Evolutionary conservation across 2,329 filamentous ascomycete genomes (phyloP).

Genomic region (Xylariaceae sp.): DNA sequence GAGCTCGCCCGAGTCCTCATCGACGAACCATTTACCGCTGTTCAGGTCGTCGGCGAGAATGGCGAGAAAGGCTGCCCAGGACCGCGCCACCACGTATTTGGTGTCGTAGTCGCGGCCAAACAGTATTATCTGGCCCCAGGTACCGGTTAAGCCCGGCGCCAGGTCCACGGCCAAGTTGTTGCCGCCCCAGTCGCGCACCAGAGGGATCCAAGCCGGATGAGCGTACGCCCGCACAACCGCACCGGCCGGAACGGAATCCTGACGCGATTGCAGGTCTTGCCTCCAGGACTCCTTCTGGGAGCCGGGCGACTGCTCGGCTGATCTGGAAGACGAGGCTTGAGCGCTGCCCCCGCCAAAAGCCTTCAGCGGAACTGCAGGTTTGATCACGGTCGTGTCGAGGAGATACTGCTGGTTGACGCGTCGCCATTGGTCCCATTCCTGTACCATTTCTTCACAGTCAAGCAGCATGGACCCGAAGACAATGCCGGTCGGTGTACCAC

Average conservation of each 20-base stretch:
- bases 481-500: constrained; percentile 82
- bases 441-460: constrained; percentile 95
- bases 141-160: constrained; percentile 79
- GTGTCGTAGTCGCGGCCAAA: constrained; percentile 97
- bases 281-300: constrained; percentile 65
- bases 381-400: constrained; percentile 48
- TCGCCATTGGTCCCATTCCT: constrained; percentile 97
- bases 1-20: constrained; percentile 85
- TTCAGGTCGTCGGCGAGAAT: constrained; percentile 82
- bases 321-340: constrained; percentile 62
- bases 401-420: constrained; percentile 88
- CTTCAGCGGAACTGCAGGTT: constrained; percentile 60
- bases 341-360: constrained; percentile 60
- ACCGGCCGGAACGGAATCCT: constrained; percentile 80
- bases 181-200: constrained; percentile 96
- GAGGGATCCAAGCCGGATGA: constrained; percentile 89
- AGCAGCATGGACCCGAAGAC: constrained; percentile 92
- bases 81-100: constrained; percentile 92
- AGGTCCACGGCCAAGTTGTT: constrained; percentile 95
- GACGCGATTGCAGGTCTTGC: constrained; percentile 72
- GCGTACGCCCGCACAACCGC: constrained; percentile 89
- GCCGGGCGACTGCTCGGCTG: constrained; percentile 42
- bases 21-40: constrained; percentile 84
- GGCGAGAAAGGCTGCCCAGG: constrained; percentile 83
- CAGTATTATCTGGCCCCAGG: constrained; percentile 94